phyloP scores from a whole-genome alignment of 345 rosid species.

The Orychophragmus violaceus region DNA sequence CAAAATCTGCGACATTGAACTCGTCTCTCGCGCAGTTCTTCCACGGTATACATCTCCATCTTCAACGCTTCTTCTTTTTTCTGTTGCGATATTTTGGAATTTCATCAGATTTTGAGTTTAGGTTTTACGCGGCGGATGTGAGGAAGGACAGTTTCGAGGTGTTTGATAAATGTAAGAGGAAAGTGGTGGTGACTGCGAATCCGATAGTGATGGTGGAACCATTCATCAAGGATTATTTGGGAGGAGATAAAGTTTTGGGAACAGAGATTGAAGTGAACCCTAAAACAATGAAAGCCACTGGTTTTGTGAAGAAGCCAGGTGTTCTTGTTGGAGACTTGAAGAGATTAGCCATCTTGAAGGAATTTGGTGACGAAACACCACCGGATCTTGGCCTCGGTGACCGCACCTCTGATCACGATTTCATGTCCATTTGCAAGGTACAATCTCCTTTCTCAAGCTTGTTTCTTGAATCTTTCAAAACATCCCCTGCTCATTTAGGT shows the following conservation, averaged over 20 bases:
- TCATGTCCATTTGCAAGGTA: constrained; percentile 98
- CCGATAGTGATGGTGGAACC: constrained; percentile 96
- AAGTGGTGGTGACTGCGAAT: constrained; percentile 95
- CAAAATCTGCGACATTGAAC: constrained; percentile 90
- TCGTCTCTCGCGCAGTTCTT: constrained; percentile 86
- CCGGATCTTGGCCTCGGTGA: constrained; percentile 94
- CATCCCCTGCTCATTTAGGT: background rate
- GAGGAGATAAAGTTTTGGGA: constrained; percentile 83
- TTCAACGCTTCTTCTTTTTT: background rate
- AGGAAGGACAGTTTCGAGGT: constrained; percentile 79
- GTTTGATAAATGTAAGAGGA: constrained; percentile 76
- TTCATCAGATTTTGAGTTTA: background rate
- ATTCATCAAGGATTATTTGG: constrained; percentile 80
- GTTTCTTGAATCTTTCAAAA: background rate
- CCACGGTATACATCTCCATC: constrained; percentile 45
- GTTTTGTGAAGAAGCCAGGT: constrained; percentile 83
- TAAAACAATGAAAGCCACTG: constrained; percentile 76
- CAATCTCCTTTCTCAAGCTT: background rate
- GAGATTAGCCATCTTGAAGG: constrained; percentile 68
- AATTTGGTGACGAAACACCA: constrained; percentile 61
- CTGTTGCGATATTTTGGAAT: background rate
- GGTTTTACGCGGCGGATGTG: constrained; percentile 94
- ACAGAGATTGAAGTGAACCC: constrained; percentile 95
- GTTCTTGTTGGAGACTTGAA: constrained; percentile 73
- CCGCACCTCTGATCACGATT: constrained; percentile 80